Evolutionary conservation across 495 filamentous ascomycete genomes (phyloP).

Genomic region (Bathelium albidoporum): DNA sequence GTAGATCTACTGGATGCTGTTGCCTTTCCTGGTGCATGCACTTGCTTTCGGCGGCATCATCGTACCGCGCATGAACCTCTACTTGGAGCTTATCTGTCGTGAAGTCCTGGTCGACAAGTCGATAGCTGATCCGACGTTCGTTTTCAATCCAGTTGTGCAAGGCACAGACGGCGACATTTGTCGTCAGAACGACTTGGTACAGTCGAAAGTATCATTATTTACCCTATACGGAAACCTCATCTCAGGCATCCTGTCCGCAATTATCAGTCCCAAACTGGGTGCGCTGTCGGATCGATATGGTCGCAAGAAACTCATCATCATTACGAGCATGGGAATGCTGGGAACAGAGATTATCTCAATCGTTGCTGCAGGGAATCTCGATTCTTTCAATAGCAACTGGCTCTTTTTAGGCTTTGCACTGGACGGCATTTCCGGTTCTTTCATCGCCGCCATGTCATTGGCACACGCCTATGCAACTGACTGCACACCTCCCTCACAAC

Average conservation of each 20-base stretch:
- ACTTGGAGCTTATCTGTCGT: slow-evolving; percentile 68
- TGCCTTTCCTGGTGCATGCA: slow-evolving; percentile 63
- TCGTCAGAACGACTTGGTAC: slow-evolving; percentile 52
- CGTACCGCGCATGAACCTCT: slow-evolving; percentile 71
- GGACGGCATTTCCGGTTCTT: slow-evolving; percentile 79
- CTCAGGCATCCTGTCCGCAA: slow-evolving; percentile 58
- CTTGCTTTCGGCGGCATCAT: slow-evolving; percentile 74
- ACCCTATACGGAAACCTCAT: slow-evolving; percentile 61
- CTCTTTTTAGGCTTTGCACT: slow-evolving; percentile 62
- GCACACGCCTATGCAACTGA: slow-evolving; percentile 79
- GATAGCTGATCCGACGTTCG: slow-evolving; percentile 45
- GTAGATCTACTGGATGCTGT: slow-evolving; percentile 77
- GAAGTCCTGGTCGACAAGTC: slow-evolving; percentile 60
- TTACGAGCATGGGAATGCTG: slow-evolving; percentile 57
- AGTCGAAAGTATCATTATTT: slow-evolving; percentile 65
- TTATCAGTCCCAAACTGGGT: slow-evolving; percentile 74
- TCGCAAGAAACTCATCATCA: slow-evolving; percentile 56
- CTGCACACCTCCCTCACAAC: slow-evolving; percentile 65
- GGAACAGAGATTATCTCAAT: slow-evolving; percentile 64
- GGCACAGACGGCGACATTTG: slow-evolving; percentile 65
- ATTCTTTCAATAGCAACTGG: slow-evolving; percentile 57
- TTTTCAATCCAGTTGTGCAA: slow-evolving; percentile 52
- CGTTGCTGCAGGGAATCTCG: slow-evolving; percentile 61
- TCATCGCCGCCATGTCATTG: slow-evolving; percentile 70
- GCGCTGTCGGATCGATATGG: slow-evolving; percentile 83